Evolutionary conservation across 2,329 filamentous ascomycete species (phyloP), one percentile per base, ranked within the genome.

Genomic region (Dactylellina cionopaga): DNA sequence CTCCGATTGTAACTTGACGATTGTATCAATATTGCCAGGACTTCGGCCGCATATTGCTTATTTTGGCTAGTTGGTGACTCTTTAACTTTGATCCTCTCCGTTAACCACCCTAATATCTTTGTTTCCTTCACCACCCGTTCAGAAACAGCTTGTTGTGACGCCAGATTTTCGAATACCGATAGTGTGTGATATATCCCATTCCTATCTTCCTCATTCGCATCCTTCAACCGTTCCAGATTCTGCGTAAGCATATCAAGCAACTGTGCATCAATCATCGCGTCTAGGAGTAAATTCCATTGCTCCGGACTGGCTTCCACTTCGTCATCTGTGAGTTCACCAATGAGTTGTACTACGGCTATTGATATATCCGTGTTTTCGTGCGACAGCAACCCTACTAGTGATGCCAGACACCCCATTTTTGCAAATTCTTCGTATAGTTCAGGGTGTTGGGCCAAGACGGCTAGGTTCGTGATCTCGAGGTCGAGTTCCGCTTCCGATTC

Each of bases 291-390:
- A 72, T 90, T 87, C 92, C 93, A 97, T 77, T 97, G 88, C 62
- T 87, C 87, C 76, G 92, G 89, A 70, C 90, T 88, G 1, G 91
- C 92, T 41, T 89, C 85, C 1, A 96, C 92, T 78, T 98, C 94
- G 79, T 99, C 93, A 77, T 98, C 95, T 11, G 92, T 96, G 76
- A 98, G 83, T 81, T 99, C 95, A 63, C 88, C 89, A 54, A 99
- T 87, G 47, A 97, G 91, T 81, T 98, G 91, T 52, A 96, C 89
- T 0, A 90, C 91, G 74, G 90, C 91, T 77, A 98, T 96, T 9
- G 95, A 92, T 75, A 99, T 96, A 78, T 99, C 95, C 0, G 93
- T 94, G 79, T 99, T 99, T 77, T 99, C 95, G 79, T 99, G 95
- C 13, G 94, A 90, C 51, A 99, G 83, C 56, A 99, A 81, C 1